Evolutionary conservation across 2,329 filamentous ascomycete species (phyloP).

Genomic region (Fusarium begoniae): DNA sequence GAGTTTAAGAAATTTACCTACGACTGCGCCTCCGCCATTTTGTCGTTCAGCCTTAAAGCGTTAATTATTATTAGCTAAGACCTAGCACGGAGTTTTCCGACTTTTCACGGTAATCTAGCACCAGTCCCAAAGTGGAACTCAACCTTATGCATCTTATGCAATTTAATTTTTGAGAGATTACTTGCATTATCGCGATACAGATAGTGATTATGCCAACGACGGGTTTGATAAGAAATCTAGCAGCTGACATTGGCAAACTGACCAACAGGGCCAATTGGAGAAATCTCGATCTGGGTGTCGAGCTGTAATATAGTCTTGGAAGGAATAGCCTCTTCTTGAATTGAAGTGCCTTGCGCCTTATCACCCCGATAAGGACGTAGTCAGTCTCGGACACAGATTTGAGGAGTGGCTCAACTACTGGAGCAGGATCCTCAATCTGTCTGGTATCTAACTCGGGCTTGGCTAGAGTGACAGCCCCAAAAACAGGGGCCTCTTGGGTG

Average conservation of each 20-base stretch:
- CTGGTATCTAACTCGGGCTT: no score
- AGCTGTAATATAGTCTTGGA: background rate
- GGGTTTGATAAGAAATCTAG: background rate
- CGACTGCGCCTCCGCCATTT: background rate
- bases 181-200: background rate
- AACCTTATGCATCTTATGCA: no score
- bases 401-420: background rate
- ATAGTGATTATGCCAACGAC: background rate
- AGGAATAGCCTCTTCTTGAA: background rate
- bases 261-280: background rate
- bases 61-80: background rate
- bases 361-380: background rate
- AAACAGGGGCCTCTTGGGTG: no score
- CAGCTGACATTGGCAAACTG: background rate
- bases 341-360: background rate
- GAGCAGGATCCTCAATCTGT: no score
- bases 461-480: no score
- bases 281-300: background rate
- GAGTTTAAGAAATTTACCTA: background rate
- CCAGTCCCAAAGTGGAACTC: background rate
- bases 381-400: background rate
- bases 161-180: background rate
- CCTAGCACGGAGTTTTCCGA: background rate
- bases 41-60: background rate
- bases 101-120: background rate